phyloP scores from a whole-genome alignment of 192 early-diverging fungal species.

The Backusella tarrabulga region DNA sequence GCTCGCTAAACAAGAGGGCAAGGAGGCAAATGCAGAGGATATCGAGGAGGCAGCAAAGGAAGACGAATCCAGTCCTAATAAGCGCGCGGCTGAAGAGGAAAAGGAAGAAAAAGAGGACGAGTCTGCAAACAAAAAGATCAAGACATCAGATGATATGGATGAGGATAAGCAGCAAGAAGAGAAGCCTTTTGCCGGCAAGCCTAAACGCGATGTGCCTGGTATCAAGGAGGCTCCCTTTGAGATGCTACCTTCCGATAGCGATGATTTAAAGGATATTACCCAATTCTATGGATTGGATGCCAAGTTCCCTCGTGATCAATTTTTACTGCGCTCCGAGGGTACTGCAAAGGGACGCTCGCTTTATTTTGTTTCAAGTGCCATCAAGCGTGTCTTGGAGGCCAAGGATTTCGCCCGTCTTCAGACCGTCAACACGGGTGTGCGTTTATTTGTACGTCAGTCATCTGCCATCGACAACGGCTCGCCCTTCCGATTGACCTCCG shows the following conservation, averaged over 20 bases:
- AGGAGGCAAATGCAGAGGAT: constrained; percentile 15
- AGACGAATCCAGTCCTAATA: constrained; percentile 3
- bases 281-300: constrained; percentile 75
- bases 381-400: constrained; percentile 70
- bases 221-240: constrained; percentile 86
- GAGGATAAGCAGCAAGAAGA: neutral
- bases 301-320: constrained; percentile 77
- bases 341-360: constrained; percentile 66
- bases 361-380: constrained; percentile 84
- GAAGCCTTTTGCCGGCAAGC: constrained; percentile 28
- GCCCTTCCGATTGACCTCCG: constrained; percentile 65
- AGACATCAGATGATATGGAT: constrained; percentile 13
- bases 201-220: constrained; percentile 42
- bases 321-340: constrained; percentile 85
- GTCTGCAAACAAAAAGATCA: constrained; percentile 24
- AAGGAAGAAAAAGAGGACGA: neutral
- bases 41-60: constrained; percentile 17
- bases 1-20: constrained; percentile 30
- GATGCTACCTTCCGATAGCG: constrained; percentile 62
- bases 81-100: constrained; percentile 17
- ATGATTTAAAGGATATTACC: constrained; percentile 53
- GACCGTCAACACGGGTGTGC: constrained; percentile 93
- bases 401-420: constrained; percentile 61
- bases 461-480: constrained; percentile 51
- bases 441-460: constrained; percentile 78